These are phyloP conservation scores for Phytophthora ramorum DNA, from an alignment of 352 stramenopile genomes.

Conservation along the genomic window DNA sequence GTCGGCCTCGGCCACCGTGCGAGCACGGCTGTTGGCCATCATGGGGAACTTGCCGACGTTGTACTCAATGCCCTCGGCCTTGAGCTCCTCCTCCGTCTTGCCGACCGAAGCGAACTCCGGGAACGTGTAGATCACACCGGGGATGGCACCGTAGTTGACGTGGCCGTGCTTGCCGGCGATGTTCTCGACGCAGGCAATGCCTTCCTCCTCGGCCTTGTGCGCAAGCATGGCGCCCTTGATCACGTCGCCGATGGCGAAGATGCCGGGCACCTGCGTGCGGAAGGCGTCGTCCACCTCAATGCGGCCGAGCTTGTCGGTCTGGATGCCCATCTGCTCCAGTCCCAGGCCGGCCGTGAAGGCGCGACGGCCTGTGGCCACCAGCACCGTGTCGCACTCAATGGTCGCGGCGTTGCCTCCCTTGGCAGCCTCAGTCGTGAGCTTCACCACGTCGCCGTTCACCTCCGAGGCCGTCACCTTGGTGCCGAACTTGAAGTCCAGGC, in stretches of 20 bases:
- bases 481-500: constrained; percentile 97
- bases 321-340: constrained; percentile 97
- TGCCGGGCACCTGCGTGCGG: constrained; percentile 92
- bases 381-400: constrained; percentile 83
- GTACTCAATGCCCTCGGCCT: constrained; percentile 94
- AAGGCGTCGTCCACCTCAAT: constrained; percentile 98
- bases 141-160: constrained; percentile 99
- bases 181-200: constrained; percentile 97
- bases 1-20: constrained; percentile 93
- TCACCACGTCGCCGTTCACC: constrained; percentile 93
- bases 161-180: constrained; percentile 98
- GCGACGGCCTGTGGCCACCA: constrained; percentile 92
- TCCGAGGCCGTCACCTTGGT: constrained; percentile 97
- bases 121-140: constrained; percentile 98
- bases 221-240: constrained; percentile 99
- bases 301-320: constrained; percentile 96
- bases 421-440: constrained; percentile 94
- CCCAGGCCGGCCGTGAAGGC: constrained; percentile 96
- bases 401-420: constrained; percentile 57
- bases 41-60: constrained; percentile 99
- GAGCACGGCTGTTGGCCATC: constrained; percentile 96
- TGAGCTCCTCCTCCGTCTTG: constrained; percentile 98
- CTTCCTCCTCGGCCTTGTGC: constrained; percentile 99
- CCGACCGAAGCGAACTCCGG: constrained; percentile 96
- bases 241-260: constrained; percentile 98